phyloP scores from a whole-genome alignment of 73 alveolate genomes.

The Paramecium caudatum region DNA sequence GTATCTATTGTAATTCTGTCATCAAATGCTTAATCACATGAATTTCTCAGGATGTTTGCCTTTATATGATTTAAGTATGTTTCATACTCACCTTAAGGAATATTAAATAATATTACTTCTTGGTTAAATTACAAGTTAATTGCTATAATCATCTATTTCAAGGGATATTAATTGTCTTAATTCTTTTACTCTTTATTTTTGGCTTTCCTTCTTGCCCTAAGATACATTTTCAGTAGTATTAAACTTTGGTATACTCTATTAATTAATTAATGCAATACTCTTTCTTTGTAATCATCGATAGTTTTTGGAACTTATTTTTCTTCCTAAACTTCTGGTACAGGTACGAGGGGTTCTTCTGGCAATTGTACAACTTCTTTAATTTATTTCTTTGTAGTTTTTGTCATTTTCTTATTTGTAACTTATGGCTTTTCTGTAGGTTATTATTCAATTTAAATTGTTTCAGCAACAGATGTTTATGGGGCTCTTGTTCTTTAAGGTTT shows the following conservation, averaged over 20 bases:
- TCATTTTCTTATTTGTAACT: neutral
- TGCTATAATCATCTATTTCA: slow-evolving; percentile 39
- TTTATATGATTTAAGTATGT: neutral
- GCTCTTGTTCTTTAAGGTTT: slow-evolving; percentile 2
- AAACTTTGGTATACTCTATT: neutral
- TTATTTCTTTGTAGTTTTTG: neutral
- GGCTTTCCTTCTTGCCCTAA: neutral
- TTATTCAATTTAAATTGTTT: slow-evolving; percentile 2
- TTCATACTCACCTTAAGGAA: neutral
- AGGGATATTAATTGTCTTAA: neutral
- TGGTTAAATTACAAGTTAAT: neutral
- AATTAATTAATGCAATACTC: neutral
- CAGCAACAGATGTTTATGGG: neutral
- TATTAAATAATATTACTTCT: neutral
- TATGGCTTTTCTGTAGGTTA: neutral
- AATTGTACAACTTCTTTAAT: neutral
- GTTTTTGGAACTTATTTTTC: neutral
- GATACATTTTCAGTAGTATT: neutral
- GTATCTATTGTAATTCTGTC: neutral
- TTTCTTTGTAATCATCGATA: neutral
- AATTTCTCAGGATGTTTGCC: neutral
- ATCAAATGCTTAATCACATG: slow-evolving; percentile 47
- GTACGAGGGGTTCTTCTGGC: neutral
- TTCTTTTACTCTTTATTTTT: slow-evolving; percentile 48
- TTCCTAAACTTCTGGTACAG: neutral